Base-by-base conservation (phyloP, 805 yeast genomes). In the Candida caryicola region DNA sequence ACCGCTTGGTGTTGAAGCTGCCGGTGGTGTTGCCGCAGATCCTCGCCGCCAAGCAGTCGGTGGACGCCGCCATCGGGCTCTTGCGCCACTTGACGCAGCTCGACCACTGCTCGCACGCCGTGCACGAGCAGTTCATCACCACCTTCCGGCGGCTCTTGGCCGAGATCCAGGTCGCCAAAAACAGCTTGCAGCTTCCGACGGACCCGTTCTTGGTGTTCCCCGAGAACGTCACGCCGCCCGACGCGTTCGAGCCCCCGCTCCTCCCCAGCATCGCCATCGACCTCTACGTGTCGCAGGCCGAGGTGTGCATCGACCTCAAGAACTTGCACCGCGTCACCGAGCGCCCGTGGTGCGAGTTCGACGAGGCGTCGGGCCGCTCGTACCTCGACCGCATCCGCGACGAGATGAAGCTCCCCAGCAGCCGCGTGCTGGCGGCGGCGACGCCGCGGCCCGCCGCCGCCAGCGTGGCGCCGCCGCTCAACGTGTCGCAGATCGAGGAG, bases 301-400 rank as follows among this genome's bases (percentile, higher is more conserved):
- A 84, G 49, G 54, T 44, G 6, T 56, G 60, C 30, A 33, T 57
- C 1, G 60, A 57, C 34, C 36, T 57, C 30, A 57, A 56, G 58
- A 56, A 39, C 41, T 52, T 43, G 40, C 62, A 43, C 56, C 54
- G 41, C 16, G 71, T 82, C 6, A 69, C 69, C 0, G 78, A 74
- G 43, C 66, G 64, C 40, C 90, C 90, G 1, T 84, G 90, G 90
- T 62, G 74, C 42, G 60, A 69, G 4, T 69, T 81, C 4, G 74
- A 79, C 40, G 31, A 39, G 51, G 29, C 60, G 55, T 29, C 46
- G 4, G 44, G 44, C 4, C 64, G 66, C 36, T 77, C 85, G 3
- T 72, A 77, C 50, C 73, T 79, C 3, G 91, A 84, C 55, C 62
- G 60, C 18, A 62, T 83, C 18, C 62, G 82, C 34, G 79, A 77